Conservation (phyloP, 139 green algal genomes). For the Micractinium conductrix region DNA sequence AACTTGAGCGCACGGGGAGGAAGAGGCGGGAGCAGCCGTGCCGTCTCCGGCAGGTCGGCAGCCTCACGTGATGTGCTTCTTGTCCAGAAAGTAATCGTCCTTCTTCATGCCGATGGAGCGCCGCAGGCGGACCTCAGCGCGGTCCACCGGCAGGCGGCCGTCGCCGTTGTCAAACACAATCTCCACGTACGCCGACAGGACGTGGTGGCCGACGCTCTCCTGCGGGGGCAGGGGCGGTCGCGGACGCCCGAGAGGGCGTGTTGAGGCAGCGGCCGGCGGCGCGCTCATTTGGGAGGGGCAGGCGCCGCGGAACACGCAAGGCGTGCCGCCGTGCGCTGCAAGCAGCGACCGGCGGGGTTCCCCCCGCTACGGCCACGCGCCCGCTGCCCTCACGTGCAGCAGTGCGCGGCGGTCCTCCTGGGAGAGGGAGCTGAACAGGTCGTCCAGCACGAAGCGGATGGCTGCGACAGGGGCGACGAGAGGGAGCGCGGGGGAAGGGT, state of each 20-base stretch:
- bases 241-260: too few relatives aligned
- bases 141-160: slow-evolving; percentile 85
- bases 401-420: slow-evolving; percentile 91
- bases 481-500: neutral
- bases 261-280: too few relatives aligned
- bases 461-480: slow-evolving; percentile 63
- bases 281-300: too few relatives aligned
- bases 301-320: neutral
- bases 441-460: slow-evolving; percentile 98
- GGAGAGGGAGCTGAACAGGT: slow-evolving; percentile 77
- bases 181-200: slow-evolving; percentile 94
- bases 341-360: too few relatives aligned
- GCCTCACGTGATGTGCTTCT: slow-evolving; percentile 88
- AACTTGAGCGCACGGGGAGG: too few relatives aligned
- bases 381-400: slow-evolving; percentile 83
- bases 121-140: slow-evolving; percentile 89
- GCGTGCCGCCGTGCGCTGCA: too few relatives aligned
- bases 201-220: slow-evolving; percentile 92
- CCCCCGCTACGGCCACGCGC: too few relatives aligned
- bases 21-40: neutral
- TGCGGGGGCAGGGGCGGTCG: too few relatives aligned
- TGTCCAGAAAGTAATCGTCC: slow-evolving; percentile 97
- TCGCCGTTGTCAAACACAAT: slow-evolving; percentile 99
- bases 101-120: slow-evolving; percentile 93
- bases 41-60: neutral